Evolutionary conservation across 768 basidiomycete genomes (phyloP).

Genomic region (Asterophora lycoperdoides): DNA sequence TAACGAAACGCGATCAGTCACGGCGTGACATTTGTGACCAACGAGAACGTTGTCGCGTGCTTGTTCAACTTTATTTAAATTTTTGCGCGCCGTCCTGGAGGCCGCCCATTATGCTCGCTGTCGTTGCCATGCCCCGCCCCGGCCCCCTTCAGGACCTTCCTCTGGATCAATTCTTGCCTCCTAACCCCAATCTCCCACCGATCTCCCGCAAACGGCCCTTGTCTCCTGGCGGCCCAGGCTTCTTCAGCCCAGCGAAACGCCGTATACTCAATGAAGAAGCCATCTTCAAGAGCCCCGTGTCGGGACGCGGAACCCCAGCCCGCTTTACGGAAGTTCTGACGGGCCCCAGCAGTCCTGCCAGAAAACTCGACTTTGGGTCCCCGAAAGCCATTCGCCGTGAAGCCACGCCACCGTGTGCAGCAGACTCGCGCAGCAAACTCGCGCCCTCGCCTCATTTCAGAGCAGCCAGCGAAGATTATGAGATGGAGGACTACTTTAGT

Average conservation of each 20-base stretch:
- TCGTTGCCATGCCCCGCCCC: slow-evolving; percentile 30
- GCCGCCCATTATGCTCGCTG: slow-evolving; percentile 6
- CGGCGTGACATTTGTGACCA: slow-evolving; percentile 15
- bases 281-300: slow-evolving; percentile 34
- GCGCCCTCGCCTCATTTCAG: slow-evolving; percentile 27
- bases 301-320: slow-evolving; percentile 12
- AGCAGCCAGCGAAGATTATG: slow-evolving; percentile 8
- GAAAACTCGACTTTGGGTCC: slow-evolving; percentile 49
- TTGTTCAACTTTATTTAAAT: slow-evolving; percentile 5
- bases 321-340: slow-evolving; percentile 23
- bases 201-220: slow-evolving; percentile 54
- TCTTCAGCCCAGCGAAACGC: slow-evolving; percentile 64
- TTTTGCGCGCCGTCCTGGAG: background rate
- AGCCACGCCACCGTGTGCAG: slow-evolving; percentile 20
- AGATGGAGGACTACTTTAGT: slow-evolving; percentile 21
- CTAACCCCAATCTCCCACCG: slow-evolving; percentile 25
- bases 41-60: slow-evolving; percentile 1
- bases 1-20: slow-evolving; percentile 21
- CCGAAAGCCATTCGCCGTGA: slow-evolving; percentile 24
- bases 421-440: slow-evolving; percentile 15
- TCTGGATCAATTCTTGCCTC: slow-evolving; percentile 48
- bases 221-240: slow-evolving; percentile 47
- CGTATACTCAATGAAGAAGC: slow-evolving; percentile 58
- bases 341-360: slow-evolving; percentile 41
- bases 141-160: slow-evolving; percentile 63